These are phyloP conservation scores for Stagonosporopsis vannaccii DNA, from an alignment of 2,329 filamentous ascomycete species.

Conservation along the genomic window DNA sequence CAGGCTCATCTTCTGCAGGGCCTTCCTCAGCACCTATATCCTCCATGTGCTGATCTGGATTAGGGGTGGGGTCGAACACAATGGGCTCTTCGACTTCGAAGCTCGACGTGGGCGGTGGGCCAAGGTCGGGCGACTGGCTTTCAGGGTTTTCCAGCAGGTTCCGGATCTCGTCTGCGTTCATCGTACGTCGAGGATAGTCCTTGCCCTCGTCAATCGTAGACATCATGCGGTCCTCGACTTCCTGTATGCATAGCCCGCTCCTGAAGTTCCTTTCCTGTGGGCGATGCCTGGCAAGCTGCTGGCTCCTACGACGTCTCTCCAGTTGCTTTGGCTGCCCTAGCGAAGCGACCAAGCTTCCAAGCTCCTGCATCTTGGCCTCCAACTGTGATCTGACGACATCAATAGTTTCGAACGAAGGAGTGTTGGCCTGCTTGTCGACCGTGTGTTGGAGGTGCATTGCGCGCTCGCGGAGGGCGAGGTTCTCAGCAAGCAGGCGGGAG, in stretches of 20 bases:
- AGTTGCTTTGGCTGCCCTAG: conserved; percentile 59
- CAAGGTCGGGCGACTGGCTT: conserved; percentile 72
- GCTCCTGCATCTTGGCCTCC: conserved; percentile 75
- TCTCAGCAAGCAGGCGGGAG: conserved; percentile 78
- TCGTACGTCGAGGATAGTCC: conserved; percentile 69
- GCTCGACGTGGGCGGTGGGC: conserved; percentile 62
- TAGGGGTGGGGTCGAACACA: conserved; percentile 50
- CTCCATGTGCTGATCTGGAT: conserved; percentile 30
- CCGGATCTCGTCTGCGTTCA: conserved; percentile 69
- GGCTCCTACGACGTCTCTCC: conserved; percentile 55
- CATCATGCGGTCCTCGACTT: conserved; percentile 62
- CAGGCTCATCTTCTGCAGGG: conserved; percentile 47
- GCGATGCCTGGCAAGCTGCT: conserved; percentile 54
- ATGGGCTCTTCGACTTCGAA: conserved; percentile 60
- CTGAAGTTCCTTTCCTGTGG: conserved; percentile 64
- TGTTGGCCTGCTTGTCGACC: conserved; percentile 66
- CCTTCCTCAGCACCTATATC: conserved; percentile 46
- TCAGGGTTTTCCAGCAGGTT: conserved; percentile 60
- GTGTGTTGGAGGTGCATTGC: conserved; percentile 74
- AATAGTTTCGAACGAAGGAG: conserved; percentile 70
- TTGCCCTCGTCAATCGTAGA: conserved; percentile 76
- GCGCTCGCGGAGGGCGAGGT: conserved; percentile 74
- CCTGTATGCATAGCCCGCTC: conserved; percentile 54
- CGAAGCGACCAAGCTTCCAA: conserved; percentile 70
- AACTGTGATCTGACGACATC: conserved; percentile 74